Evolutionary conservation across 352 stramenopile genomes (phyloP).

Genomic region (Globisporangium alternatum): DNA sequence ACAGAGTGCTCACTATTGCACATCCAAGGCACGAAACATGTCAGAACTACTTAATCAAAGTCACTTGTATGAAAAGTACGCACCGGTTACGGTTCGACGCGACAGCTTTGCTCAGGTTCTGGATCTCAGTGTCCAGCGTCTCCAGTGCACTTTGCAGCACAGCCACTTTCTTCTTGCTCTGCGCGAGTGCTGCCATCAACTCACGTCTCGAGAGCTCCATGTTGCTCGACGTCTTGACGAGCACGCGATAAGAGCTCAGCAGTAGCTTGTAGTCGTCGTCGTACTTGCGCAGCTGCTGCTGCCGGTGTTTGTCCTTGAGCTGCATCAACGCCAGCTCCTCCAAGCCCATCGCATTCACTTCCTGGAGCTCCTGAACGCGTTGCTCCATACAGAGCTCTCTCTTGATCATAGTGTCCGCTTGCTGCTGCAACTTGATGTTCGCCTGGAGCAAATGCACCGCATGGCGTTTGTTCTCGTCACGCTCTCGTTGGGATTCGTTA

Average conservation of each 20-base stretch:
- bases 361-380: constrained; percentile 7
- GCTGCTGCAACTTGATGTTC: constrained; percentile 25
- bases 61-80: neutral
- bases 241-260: constrained; percentile 13
- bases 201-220: constrained; percentile 35
- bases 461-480: constrained; percentile 25
- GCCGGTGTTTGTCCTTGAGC: constrained; percentile 9
- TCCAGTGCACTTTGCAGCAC: constrained; percentile 31
- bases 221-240: constrained; percentile 20
- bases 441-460: constrained; percentile 30
- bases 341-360: constrained; percentile 11
- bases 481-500: constrained; percentile 11
- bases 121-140: constrained; percentile 29
- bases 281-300: constrained; percentile 14
- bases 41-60: neutral
- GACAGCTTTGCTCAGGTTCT: constrained; percentile 32
- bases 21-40: neutral
- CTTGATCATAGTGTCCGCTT: constrained; percentile 11
- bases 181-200: constrained; percentile 24
- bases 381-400: constrained; percentile 3
- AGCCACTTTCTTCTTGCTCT: constrained; percentile 27
- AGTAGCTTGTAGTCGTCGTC: constrained; percentile 25
- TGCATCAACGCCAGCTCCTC: constrained; percentile 16
- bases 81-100: constrained; percentile 30
- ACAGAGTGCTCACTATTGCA: constrained; percentile 40